Evolutionary conservation across 2,329 filamentous ascomycete genomes (phyloP).

Genomic region (Colletotrichum endophyticum): DNA sequence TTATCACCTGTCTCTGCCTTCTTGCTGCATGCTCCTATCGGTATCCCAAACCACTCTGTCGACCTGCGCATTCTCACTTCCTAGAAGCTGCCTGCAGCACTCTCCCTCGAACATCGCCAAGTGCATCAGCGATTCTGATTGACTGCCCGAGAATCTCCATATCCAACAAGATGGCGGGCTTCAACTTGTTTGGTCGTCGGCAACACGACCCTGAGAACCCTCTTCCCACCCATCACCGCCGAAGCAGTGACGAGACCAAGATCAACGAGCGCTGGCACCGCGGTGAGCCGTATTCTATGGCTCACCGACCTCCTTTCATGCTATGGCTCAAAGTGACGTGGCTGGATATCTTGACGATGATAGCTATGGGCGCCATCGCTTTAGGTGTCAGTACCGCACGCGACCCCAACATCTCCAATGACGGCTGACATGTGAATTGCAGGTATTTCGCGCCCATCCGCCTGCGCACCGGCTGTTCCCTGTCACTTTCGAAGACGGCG

Average conservation of each 20-base stretch:
- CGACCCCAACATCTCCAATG: slow-evolving; percentile 26
- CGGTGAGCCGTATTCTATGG: slow-evolving; percentile 44
- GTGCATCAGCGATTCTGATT: neutral
- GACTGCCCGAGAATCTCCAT: neutral
- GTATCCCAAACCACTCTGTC: neutral
- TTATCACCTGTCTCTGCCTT: neutral
- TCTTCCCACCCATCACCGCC: neutral
- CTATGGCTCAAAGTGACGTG: slow-evolving; percentile 73
- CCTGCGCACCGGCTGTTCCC: slow-evolving; percentile 72
- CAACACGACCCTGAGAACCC: neutral
- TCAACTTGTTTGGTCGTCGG: slow-evolving; percentile 1
- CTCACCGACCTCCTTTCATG: slow-evolving; percentile 62
- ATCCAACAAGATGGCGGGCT: neutral
- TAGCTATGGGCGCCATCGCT: slow-evolving; percentile 68
- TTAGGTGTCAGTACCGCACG: slow-evolving; percentile 58
- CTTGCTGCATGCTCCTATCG: neutral
- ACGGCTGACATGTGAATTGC: neutral
- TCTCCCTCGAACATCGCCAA: too few species aligned
- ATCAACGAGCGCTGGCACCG: neutral
- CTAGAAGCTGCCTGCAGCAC: neutral
- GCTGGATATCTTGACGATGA: slow-evolving; percentile 74
- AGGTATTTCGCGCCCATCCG: slow-evolving; percentile 69
- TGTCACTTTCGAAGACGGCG: slow-evolving; percentile 67
- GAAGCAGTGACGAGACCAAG: slow-evolving; percentile 4
- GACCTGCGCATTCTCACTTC: neutral